phyloP scores from a whole-genome alignment of 2,329 filamentous ascomycete species.

The Trichoderma atrobrunneum region DNA sequence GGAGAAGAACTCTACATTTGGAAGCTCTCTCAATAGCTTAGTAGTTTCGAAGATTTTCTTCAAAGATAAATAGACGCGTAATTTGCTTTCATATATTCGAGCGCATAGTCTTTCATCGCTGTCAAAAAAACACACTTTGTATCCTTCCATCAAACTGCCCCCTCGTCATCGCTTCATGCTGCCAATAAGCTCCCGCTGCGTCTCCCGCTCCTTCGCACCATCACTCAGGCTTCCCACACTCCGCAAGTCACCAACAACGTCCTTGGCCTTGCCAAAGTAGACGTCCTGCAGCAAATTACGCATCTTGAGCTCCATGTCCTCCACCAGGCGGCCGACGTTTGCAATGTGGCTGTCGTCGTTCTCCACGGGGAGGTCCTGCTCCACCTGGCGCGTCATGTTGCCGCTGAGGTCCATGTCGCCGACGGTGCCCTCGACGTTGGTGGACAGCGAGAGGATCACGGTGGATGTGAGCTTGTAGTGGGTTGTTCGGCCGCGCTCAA shows the following conservation, averaged over 20 bases:
- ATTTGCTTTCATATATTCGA: background rate
- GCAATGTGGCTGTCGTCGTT: constrained; percentile 90
- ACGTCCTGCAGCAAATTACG: constrained; percentile 96
- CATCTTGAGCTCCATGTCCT: constrained; percentile 99
- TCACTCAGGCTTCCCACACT: constrained; percentile 84
- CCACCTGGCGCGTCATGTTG: constrained; percentile 96
- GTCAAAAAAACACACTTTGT: background rate
- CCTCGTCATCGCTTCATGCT: constrained; percentile 50
- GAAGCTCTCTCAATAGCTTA: background rate
- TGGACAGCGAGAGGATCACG: constrained; percentile 85
- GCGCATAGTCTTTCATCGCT: background rate
- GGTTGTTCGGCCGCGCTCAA: constrained; percentile 83
- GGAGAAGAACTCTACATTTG: background rate
- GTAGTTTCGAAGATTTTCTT: background rate
- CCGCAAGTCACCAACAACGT: constrained; percentile 91
- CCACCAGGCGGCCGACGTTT: constrained; percentile 89
- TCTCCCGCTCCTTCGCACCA: constrained; percentile 75
- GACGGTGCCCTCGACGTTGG: constrained; percentile 51
- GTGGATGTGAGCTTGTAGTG: constrained; percentile 98
- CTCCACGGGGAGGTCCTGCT: constrained; percentile 85
- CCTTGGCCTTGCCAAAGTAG: constrained; percentile 99
- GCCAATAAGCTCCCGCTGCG: constrained; percentile 83
- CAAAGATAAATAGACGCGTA: background rate
- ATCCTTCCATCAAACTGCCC: background rate
- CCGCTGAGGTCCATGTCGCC: constrained; percentile 90